Conservation (phyloP, 108 stramenopile genomes). For the Nannochloropsis gaditana region DNA sequence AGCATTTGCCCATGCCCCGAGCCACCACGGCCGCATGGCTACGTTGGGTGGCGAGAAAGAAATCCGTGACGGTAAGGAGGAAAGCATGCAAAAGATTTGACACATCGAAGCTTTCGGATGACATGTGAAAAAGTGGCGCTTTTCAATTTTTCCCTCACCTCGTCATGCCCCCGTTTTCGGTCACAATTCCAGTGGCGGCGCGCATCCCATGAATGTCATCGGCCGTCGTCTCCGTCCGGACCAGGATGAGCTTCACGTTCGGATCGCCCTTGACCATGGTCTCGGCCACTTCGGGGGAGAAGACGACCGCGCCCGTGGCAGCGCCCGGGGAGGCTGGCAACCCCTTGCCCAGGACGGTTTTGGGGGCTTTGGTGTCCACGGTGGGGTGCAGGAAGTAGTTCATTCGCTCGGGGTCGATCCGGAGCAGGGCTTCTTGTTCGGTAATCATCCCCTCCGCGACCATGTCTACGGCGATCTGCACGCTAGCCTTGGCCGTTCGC, state of each 20-base stretch:
- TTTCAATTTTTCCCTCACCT: neutral
- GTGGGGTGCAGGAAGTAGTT: slow-evolving; percentile 72
- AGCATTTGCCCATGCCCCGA: slow-evolving; percentile 80
- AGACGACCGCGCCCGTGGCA: slow-evolving; percentile 71
- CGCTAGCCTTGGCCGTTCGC: slow-evolving; percentile 70
- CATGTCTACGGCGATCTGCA: slow-evolving; percentile 71
- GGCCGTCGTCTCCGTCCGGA: slow-evolving; percentile 66
- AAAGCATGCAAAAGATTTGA: too few relatives aligned
- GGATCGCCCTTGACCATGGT: slow-evolving; percentile 51
- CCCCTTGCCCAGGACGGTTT: slow-evolving; percentile 64
- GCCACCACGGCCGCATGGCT: slow-evolving; percentile 77
- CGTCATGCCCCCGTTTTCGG: slow-evolving; percentile 74
- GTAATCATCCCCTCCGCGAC: slow-evolving; percentile 68
- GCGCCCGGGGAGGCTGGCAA: slow-evolving; percentile 74
- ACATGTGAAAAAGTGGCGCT: neutral
- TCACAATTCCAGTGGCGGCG: slow-evolving; percentile 65
- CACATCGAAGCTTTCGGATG: too few relatives aligned
- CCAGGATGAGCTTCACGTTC: slow-evolving; percentile 65
- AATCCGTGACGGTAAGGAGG: neutral
- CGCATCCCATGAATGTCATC: slow-evolving; percentile 84
- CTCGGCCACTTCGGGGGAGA: slow-evolving; percentile 69
- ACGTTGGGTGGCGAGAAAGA: neutral
- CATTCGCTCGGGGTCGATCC: slow-evolving; percentile 70
- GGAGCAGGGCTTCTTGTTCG: slow-evolving; percentile 65
- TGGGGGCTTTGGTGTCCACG: slow-evolving; percentile 31